These are phyloP conservation scores for Serendipita sp. DNA, from an alignment of 768 basidiomycete genomes.

Conservation along the genomic window DNA sequence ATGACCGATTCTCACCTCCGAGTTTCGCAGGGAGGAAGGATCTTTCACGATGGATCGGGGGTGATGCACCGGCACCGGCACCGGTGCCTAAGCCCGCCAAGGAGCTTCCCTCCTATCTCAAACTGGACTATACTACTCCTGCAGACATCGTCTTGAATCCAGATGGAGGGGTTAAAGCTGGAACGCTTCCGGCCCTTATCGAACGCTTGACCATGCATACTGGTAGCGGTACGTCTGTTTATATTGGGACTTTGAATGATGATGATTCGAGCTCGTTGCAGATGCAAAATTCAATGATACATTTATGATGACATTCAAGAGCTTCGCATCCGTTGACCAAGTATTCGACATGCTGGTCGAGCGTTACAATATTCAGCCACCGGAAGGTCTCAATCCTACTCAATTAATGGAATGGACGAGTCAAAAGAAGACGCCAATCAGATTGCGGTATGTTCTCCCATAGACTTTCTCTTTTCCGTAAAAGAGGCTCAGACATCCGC, in stretches of 20 bases:
- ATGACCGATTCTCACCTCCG: no score
- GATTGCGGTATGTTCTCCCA: slow-evolving; percentile 47
- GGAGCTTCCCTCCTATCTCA: slow-evolving; percentile 68
- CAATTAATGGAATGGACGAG: slow-evolving; percentile 69
- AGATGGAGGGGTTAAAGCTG: slow-evolving; percentile 72
- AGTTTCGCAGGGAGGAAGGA: not conserved
- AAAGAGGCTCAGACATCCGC: not conserved
- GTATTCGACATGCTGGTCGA: slow-evolving; percentile 66
- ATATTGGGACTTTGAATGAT: not conserved
- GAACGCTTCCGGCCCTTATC: slow-evolving; percentile 70
- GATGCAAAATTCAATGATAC: slow-evolving; percentile 71
- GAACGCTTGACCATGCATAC: slow-evolving; percentile 87
- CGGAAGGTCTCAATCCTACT: slow-evolving; percentile 39
- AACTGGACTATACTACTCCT: slow-evolving; percentile 50
- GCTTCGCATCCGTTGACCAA: slow-evolving; percentile 72
- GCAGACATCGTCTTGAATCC: slow-evolving; percentile 73
- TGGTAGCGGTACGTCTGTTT: slow-evolving; percentile 43
- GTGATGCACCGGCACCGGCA: slow-evolving; percentile 32
- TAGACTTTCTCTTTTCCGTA: slow-evolving; percentile 4
- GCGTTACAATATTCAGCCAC: slow-evolving; percentile 66
- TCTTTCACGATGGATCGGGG: slow-evolving; percentile 39
- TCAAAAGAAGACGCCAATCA: slow-evolving; percentile 74
- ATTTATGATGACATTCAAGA: slow-evolving; percentile 93
- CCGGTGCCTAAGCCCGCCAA: slow-evolving; percentile 21
- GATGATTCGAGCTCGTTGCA: slow-evolving; percentile 16